Percentiles rank a stretch among this genome's conserved stretches.
phyloP scores from a whole-genome alignment of 176 grass and related monocot species.

The Echinochloa phyllopogon region DNA sequence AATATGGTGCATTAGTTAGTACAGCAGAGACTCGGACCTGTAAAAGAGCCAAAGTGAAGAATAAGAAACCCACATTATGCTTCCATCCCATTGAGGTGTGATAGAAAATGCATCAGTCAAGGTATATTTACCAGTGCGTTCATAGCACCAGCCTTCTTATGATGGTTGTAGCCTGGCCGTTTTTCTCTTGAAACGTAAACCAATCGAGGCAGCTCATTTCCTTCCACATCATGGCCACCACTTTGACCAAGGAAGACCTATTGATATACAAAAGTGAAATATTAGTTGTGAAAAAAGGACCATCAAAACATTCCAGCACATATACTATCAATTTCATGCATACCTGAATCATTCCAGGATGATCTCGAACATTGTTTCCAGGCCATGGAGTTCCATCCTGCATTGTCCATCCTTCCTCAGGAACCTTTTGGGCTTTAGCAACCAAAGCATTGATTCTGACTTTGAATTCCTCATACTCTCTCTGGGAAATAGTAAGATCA shows the following conservation, averaged over 20 bases:
- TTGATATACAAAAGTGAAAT: conserved; percentile 12
- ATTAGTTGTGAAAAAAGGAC: conserved; percentile 7
- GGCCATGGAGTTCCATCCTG: conserved; percentile 93
- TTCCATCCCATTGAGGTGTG: conserved; percentile 5
- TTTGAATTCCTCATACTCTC: conserved; percentile 94
- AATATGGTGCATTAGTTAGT: conserved; percentile 72
- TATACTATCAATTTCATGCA: conserved; percentile 4
- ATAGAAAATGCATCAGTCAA: conserved; percentile 21
- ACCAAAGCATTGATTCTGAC: conserved; percentile 93
- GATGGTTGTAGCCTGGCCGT: conserved; percentile 84
- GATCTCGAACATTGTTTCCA: conserved; percentile 91
- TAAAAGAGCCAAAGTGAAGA: conserved; percentile 24
- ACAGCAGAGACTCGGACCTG: conserved; percentile 63
- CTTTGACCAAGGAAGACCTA: conserved; percentile 97
- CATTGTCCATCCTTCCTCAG: conserved; percentile 98
- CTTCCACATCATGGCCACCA: conserved; percentile 84
- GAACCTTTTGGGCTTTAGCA: conserved; percentile 88
- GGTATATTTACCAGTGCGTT: conserved; percentile 71
- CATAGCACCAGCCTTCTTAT: conserved; percentile 98
- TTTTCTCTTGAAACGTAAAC: conserved; percentile 99
- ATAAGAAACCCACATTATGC: conserved; percentile 6
- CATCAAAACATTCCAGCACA: background rate
- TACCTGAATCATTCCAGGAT: conserved; percentile 99
- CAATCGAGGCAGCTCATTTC: conserved; percentile 87
- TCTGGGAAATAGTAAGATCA: conserved; percentile 49